A percentile compares a stretch with the other conserved stretches of the same genome.
Conservation (phyloP, 1,284 basidiomycete species). For the Moesziomyces sp. region DNA sequence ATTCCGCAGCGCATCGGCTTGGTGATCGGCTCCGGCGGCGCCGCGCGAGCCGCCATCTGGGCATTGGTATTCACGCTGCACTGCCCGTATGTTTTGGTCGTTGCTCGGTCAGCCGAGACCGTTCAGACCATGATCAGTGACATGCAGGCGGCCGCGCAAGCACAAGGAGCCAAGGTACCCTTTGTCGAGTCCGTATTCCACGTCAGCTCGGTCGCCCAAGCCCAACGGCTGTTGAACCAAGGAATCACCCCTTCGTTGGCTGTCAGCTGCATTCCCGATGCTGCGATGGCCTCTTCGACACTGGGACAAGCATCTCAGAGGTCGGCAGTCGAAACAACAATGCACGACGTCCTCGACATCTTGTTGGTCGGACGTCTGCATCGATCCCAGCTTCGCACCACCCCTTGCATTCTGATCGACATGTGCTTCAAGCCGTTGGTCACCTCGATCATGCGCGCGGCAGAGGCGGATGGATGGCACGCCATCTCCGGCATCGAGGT, state of each 20-base stretch:
- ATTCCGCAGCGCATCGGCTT: slow-evolving; percentile 11
- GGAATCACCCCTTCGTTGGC: slow-evolving; percentile 13
- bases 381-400: slow-evolving; percentile 7
- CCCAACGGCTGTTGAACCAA: slow-evolving; percentile 9
- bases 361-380: slow-evolving; percentile 10
- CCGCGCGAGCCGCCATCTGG: slow-evolving; percentile 12
- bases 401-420: slow-evolving; percentile 12
- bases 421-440: slow-evolving; percentile 17
- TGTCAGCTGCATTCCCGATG: slow-evolving; percentile 14
- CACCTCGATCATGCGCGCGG: slow-evolving; percentile 7
- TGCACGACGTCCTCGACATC: slow-evolving; percentile 7
- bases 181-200: slow-evolving; percentile 6
- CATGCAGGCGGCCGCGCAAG: slow-evolving; percentile 3
- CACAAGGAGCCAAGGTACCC: slow-evolving; percentile 8
- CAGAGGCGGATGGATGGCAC: slow-evolving; percentile 8
- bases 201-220: slow-evolving; percentile 7
- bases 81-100: slow-evolving; percentile 9
- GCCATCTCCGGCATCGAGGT: slow-evolving; percentile 10
- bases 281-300: slow-evolving; percentile 2
- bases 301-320: neutral
- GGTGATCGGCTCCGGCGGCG: slow-evolving; percentile 12
- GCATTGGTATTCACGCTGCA: slow-evolving; percentile 6
- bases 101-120: slow-evolving; percentile 3
- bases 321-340: neutral
- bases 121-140: slow-evolving; percentile 4